phyloP scores from a whole-genome alignment of 768 basidiomycete species.

The Leccinum ochraceum region DNA sequence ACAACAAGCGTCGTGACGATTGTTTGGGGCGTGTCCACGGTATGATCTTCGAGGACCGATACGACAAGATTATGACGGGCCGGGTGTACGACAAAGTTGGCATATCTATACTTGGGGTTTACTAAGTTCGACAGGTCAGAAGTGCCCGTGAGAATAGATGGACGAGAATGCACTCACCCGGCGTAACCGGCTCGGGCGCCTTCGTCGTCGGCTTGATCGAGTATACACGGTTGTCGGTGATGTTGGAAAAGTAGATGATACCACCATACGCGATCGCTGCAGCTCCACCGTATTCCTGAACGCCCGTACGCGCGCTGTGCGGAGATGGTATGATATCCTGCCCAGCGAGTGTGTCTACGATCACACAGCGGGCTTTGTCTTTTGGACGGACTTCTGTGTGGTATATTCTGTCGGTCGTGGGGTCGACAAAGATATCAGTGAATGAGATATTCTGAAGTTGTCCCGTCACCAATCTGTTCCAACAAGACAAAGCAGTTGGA shows the following conservation, averaged over 20 bases:
- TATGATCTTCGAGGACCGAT: slow-evolving; percentile 73
- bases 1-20: slow-evolving; percentile 55
- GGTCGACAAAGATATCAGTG: slow-evolving; percentile 55
- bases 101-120: slow-evolving; percentile 50
- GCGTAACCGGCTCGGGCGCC: slow-evolving; percentile 50
- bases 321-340: slow-evolving; percentile 54
- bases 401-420: slow-evolving; percentile 45
- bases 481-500: slow-evolving; percentile 7
- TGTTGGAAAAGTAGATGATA: slow-evolving; percentile 60
- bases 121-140: neutral
- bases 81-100: slow-evolving; percentile 63
- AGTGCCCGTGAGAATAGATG: neutral
- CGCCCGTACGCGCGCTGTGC: slow-evolving; percentile 57
- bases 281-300: slow-evolving; percentile 76
- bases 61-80: slow-evolving; percentile 52
- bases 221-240: slow-evolving; percentile 56
- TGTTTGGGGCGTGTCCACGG: slow-evolving; percentile 36
- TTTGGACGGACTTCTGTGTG: slow-evolving; percentile 61
- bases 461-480: slow-evolving; percentile 3
- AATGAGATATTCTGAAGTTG: slow-evolving; percentile 31
- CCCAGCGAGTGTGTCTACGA: slow-evolving; percentile 50
- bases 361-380: slow-evolving; percentile 54
- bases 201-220: slow-evolving; percentile 29
- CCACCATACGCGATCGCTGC: slow-evolving; percentile 54
- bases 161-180: slow-evolving; percentile 45